Conservation (phyloP, 1,284 basidiomycete genomes). For the Vanrija humicola region DNA sequence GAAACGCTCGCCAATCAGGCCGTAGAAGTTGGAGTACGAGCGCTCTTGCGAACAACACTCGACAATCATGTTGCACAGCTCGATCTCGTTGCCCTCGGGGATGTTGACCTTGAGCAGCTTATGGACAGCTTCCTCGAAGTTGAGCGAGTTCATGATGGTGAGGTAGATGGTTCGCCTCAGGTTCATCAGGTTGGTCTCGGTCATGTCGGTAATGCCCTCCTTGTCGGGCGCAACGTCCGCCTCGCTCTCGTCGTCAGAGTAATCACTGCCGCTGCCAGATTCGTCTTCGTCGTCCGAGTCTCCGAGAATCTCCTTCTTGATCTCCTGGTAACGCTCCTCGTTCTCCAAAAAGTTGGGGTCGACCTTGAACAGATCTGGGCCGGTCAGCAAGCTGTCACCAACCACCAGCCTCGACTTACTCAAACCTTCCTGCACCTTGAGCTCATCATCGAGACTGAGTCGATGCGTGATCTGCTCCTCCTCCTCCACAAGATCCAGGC, state of each 20-base stretch:
- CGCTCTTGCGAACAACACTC: conserved; percentile 99
- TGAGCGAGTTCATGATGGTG: conserved; percentile 97
- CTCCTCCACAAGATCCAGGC: conserved; percentile 93
- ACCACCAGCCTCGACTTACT: conserved; percentile 59
- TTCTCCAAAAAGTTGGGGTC: conserved; percentile 86
- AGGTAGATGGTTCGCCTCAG: conserved; percentile 90
- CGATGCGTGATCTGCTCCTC: conserved; percentile 96
- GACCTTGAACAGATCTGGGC: conserved; percentile 86
- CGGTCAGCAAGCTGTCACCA: background rate
- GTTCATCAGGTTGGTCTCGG: conserved; percentile 93
- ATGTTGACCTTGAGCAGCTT: conserved; percentile 93
- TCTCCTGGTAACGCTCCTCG: conserved; percentile 87
- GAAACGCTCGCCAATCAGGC: conserved; percentile 91
- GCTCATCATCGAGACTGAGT: conserved; percentile 83
- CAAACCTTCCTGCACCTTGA: conserved; percentile 88
- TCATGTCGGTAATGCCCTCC: conserved; percentile 88
- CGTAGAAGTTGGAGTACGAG: conserved; percentile 94
- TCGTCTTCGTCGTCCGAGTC: conserved; percentile 52
- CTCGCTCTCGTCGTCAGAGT: conserved; percentile 60
- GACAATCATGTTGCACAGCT: conserved; percentile 96
- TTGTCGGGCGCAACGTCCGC: conserved; percentile 65
- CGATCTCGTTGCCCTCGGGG: conserved; percentile 89
- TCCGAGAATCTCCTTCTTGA: conserved; percentile 92
- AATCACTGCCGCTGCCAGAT: conserved; percentile 65
- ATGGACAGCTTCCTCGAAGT: conserved; percentile 98